Conservation (phyloP, 2,329 filamentous ascomycete species). For the Sporothrix protearum region DNA sequence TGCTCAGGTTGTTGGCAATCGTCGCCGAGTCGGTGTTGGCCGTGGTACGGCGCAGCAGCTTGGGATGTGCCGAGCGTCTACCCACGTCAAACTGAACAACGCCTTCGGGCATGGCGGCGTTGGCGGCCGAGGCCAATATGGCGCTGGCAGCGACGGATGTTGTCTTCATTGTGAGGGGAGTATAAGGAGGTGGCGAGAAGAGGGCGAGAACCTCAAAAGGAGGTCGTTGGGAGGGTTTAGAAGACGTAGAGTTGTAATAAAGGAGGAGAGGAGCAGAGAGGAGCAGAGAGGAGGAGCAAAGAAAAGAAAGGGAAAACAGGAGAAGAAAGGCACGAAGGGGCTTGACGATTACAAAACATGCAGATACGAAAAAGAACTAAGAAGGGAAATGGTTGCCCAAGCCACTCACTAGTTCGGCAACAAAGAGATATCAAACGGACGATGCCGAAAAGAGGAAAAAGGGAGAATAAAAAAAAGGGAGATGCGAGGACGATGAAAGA, state of each 20-base stretch:
- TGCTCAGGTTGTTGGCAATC: constrained; percentile 44
- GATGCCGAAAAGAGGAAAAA: background rate
- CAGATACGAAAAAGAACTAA: background rate
- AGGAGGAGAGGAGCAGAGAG: background rate
- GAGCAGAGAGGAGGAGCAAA: background rate
- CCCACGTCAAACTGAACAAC: constrained; percentile 50
- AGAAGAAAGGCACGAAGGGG: background rate
- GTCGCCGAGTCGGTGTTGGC: constrained; percentile 40
- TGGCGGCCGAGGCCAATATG: constrained; percentile 29
- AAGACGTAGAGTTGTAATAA: background rate
- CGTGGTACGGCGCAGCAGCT: constrained; percentile 39
- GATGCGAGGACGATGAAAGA: background rate
- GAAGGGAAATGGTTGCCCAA: background rate
- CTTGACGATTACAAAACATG: background rate
- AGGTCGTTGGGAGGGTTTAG: background rate
- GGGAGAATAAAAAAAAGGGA: background rate
- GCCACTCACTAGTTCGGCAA: background rate
- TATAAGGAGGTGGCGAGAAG: background rate
- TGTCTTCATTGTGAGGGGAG: constrained; percentile 30
- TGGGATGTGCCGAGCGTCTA: constrained; percentile 35
- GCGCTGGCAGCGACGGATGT: constrained; percentile 28
- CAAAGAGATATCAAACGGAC: background rate
- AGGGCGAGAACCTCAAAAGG: background rate
- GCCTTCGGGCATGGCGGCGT: constrained; percentile 29
- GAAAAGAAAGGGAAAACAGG: constrained; percentile 1